phyloP scores from a whole-genome alignment of 73 alveolate genomes.

The Paramecium biaurelia region DNA sequence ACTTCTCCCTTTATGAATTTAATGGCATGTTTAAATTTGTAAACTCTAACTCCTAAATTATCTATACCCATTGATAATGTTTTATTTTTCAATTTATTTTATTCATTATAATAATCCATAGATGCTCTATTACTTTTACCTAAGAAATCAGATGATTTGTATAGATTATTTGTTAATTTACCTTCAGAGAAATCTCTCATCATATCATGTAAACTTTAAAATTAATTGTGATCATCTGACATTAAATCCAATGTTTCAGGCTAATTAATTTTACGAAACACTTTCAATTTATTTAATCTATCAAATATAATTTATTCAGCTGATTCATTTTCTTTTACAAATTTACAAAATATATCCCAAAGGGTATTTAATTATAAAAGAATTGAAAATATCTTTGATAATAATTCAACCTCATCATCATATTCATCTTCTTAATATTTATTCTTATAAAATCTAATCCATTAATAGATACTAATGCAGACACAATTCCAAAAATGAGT shows the following conservation, averaged over 20 bases:
- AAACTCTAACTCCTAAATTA: not conserved
- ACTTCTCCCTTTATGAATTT: not conserved
- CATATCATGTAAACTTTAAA: not conserved
- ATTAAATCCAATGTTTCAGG: not conserved
- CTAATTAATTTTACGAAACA: not conserved
- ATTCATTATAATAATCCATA: not conserved
- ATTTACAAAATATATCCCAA: not conserved
- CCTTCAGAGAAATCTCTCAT: constrained; percentile 1
- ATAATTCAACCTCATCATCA: not conserved
- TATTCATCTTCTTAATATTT: not conserved
- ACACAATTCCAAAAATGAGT: not conserved
- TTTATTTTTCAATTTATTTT: not conserved
- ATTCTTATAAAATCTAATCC: not conserved
- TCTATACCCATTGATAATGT: not conserved
- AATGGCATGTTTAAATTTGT: not conserved
- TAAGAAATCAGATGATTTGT: not conserved
- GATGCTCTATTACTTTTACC: constrained; percentile 19
- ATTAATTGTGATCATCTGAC: not conserved
- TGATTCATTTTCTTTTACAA: not conserved
- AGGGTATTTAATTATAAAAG: not conserved
- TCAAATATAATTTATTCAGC: not conserved
- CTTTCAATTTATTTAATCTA: not conserved
- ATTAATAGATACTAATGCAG: not conserved
- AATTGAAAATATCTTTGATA: not conserved
- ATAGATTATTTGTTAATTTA: not conserved